Evolutionary conservation across 306 rosid species (phyloP).

Genomic region (Ochetophila trinervis): DNA sequence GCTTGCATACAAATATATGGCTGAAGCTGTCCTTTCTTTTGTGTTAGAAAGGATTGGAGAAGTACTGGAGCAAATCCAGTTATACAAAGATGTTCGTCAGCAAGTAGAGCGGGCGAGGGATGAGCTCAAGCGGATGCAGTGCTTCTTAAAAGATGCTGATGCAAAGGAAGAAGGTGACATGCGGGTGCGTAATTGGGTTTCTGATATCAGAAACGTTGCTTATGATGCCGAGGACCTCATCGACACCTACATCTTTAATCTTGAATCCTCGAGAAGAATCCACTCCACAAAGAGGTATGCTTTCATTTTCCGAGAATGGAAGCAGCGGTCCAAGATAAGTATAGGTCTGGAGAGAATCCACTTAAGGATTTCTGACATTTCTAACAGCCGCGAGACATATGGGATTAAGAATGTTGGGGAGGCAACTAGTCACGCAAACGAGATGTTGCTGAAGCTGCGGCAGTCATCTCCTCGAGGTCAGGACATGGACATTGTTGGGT

Average conservation of each 20-base stretch:
- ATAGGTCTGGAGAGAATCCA: not conserved
- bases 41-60: slow-evolving; percentile 4
- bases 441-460: slow-evolving; percentile 11
- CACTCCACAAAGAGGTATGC: slow-evolving; percentile 4
- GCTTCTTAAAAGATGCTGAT: slow-evolving; percentile 49
- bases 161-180: slow-evolving; percentile 32
- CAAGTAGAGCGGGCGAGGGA: slow-evolving; percentile 24
- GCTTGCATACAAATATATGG: not conserved
- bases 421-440: not conserved
- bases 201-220: slow-evolving; percentile 41
- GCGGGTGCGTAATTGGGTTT: slow-evolving; percentile 33
- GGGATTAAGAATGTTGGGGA: not conserved
- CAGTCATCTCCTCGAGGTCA: slow-evolving; percentile 10
- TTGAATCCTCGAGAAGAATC: slow-evolving; percentile 15
- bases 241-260: slow-evolving; percentile 38
- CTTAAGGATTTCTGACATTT: slow-evolving; percentile 10
- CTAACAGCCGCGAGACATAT: not conserved
- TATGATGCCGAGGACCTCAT: slow-evolving; percentile 45
- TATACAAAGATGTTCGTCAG: slow-evolving; percentile 30
- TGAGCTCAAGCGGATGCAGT: slow-evolving; percentile 42
- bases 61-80: slow-evolving; percentile 21
- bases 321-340: not conserved
- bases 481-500: slow-evolving; percentile 1
- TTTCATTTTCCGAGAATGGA: not conserved
- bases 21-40: slow-evolving; percentile 11